Base-by-base conservation (phyloP, 208 protist species). In the Acanthamoeba triangularis region DNA sequence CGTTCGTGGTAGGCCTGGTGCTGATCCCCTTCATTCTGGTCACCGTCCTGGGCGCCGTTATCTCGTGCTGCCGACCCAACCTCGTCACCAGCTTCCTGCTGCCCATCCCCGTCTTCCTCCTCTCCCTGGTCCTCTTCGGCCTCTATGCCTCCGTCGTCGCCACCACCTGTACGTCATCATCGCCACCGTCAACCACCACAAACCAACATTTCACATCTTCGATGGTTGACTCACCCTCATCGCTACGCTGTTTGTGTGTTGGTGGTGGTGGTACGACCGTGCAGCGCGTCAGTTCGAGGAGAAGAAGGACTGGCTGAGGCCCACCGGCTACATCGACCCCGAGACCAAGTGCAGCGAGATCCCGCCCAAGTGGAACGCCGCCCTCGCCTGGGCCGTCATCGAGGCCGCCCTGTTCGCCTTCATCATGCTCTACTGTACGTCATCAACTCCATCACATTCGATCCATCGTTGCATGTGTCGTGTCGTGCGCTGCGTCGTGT, bases 341-440 rank as follows among this genome's bases (percentile, higher is more conserved):
- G 76, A 85, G 76, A 85, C 76, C 47, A 56, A 56, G 28, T 85
- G 76, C 76, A 85, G 76, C 76, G 76, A 85, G 4, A 85, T 85
- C 76, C 76, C 76, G 76, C 76, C 76, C 28, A 85, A 85, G 76
- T 85, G 76, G 76, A 85, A 85, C n/a, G 76, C 76, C 41, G 76
- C 76, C 41, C 76, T 85, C 25, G 76, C 76, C 41, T 85, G 76
- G 76, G 76, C 76, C 41, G 76, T 85, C 23, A 85, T 85, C 44
- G 28, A 85, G 44, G 35, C 41, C 35, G 76, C 44, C 41, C 76
- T 85, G 16, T 85, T 47, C 23, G 35, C 44, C 5, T 56, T 85
- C 44, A 49, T 85, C 44, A 49, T 85, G 35, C 35, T 85, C 41
- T 85, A 85, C 76, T 47, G 76, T 85, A 85, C 35, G 76, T 56